Percentiles rank a stretch among this genome's conserved stretches.
These are phyloP conservation scores for Nigrospora osmanthi DNA, from an alignment of 2,329 filamentous ascomycete genomes.

Conservation along the genomic window DNA sequence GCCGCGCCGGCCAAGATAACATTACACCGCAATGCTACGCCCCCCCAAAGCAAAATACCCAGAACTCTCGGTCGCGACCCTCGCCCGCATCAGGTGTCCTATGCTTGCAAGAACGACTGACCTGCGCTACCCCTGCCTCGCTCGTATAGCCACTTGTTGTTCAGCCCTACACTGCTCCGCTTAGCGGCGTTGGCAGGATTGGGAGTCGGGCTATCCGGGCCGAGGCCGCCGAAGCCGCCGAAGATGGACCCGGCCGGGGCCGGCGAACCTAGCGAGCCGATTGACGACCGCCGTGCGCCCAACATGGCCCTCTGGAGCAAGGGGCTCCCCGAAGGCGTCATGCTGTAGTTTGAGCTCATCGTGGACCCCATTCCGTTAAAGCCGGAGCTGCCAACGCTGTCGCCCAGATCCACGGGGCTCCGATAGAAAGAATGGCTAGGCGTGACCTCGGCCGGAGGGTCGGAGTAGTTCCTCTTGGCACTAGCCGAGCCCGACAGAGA, in stretches of 20 bases:
- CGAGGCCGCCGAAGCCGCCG: constrained; percentile 42
- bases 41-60: too few species aligned
- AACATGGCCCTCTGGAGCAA: constrained; percentile 62
- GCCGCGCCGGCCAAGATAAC: too few species aligned
- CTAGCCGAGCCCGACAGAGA: constrained; percentile 56
- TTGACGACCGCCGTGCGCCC: constrained; percentile 51
- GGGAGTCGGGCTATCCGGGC: constrained; percentile 63
- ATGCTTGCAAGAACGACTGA: constrained; percentile 26
- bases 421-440: constrained; percentile 27
- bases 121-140: constrained; percentile 55
- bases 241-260: constrained; percentile 35
- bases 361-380: constrained; percentile 30
- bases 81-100: too few species aligned
- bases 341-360: constrained; percentile 24
- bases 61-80: too few species aligned
- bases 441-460: constrained; percentile 47
- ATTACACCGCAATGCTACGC: too few species aligned
- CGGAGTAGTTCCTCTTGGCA: constrained; percentile 47
- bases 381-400: constrained; percentile 16
- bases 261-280: constrained; percentile 46
- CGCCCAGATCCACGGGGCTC: constrained; percentile 20
- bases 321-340: constrained; percentile 29
- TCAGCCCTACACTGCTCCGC: constrained; percentile 68
- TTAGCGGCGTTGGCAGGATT: constrained; percentile 46
- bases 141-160: constrained; percentile 94